These are phyloP conservation scores for Penicillium cinerascens DNA, from an alignment of 495 filamentous ascomycete genomes.

Conservation along the genomic window DNA sequence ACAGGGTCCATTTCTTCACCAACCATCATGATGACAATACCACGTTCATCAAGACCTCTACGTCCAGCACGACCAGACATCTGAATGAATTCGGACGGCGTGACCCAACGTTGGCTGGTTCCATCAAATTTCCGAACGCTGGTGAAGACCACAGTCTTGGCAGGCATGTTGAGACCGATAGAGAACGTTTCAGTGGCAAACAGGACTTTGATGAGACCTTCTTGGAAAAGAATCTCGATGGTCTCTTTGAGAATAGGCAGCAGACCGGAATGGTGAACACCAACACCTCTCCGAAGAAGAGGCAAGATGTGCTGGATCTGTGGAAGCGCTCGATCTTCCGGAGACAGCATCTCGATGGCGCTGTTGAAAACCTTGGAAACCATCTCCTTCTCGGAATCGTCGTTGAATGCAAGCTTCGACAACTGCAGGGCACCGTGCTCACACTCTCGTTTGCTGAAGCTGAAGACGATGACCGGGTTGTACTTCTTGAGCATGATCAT, in stretches of 20 bases:
- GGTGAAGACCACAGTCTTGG: slow-evolving; percentile 97
- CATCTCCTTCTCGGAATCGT: slow-evolving; percentile 93
- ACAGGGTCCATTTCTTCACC: slow-evolving; percentile 95
- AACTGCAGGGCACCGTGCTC: slow-evolving; percentile 82
- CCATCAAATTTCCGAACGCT: slow-evolving; percentile 95
- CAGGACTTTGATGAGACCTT: slow-evolving; percentile 93
- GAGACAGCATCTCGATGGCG: slow-evolving; percentile 83
- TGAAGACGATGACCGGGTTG: slow-evolving; percentile 98
- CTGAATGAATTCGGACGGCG: slow-evolving; percentile 94
- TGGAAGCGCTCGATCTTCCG: slow-evolving; percentile 80
- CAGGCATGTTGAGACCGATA: slow-evolving; percentile 98
- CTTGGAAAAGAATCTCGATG: slow-evolving; percentile 98
- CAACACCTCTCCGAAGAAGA: slow-evolving; percentile 84
- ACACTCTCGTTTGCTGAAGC: slow-evolving; percentile 96
- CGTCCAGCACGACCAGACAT: slow-evolving; percentile 97
- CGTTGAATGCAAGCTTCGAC: slow-evolving; percentile 88
- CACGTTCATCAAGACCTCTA: slow-evolving; percentile 94
- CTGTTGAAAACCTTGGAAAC: slow-evolving; percentile 90
- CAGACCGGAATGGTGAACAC: slow-evolving; percentile 94
- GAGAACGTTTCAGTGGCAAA: slow-evolving; percentile 99
- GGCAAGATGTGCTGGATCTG: slow-evolving; percentile 92
- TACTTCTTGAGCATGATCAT: slow-evolving; percentile 97
- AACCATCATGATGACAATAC: slow-evolving; percentile 99
- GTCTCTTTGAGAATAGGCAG: slow-evolving; percentile 97
- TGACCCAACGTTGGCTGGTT: slow-evolving; percentile 74